Base-by-base conservation (phyloP, 495 filamentous ascomycete species). In the Aspergillus hancockii region DNA sequence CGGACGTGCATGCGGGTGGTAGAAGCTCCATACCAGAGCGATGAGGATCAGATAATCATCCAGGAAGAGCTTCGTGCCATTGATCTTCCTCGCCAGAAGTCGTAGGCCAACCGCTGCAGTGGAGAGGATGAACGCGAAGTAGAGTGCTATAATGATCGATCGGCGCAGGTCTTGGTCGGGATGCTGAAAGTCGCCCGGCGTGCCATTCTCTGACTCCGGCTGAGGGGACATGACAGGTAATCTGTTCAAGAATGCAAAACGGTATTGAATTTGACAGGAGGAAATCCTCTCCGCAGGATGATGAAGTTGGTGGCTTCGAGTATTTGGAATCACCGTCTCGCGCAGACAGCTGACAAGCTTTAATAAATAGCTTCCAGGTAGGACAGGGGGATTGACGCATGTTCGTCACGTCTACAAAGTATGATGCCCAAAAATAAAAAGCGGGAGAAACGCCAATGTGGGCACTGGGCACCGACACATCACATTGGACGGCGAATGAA, bases 21-120 rank as follows among this genome's bases (percentile, higher is more conserved):
- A 57, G 46, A 47, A 22, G 16, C 13, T 23, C 1, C 63, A 22
- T 60, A 74, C 68, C 65, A 76, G 52, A 40, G 73, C 72, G 28
- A 71, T 49, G 8, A 77, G 34, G 45, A 77, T 76, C 59, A 77
- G 56, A 58, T 70, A 76, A 55, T 77, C 75, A 58, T 77, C 75
- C 59, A 71, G 51, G 25, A 63, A 68, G 10, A 72, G 50, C 16
- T 25, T 63, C 19, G 56, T 63, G 0, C 71, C 66, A 10, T 62
- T 72, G 43, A 75, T 47, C 34, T 57, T 65, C 21, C 72, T 36
- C 0, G 69, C 63, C 31, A 68, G 7, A 14, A 77, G 52, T 0
- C 75, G 72, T 18, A 77, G 49, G 16, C 13, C 65, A 8, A 75
- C 71, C 13, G 73, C 65, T 8, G 68, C 23, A 0, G 69, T 68